phyloP scores from a whole-genome alignment of 257 asterid species.

The Hygrophila difformis region DNA sequence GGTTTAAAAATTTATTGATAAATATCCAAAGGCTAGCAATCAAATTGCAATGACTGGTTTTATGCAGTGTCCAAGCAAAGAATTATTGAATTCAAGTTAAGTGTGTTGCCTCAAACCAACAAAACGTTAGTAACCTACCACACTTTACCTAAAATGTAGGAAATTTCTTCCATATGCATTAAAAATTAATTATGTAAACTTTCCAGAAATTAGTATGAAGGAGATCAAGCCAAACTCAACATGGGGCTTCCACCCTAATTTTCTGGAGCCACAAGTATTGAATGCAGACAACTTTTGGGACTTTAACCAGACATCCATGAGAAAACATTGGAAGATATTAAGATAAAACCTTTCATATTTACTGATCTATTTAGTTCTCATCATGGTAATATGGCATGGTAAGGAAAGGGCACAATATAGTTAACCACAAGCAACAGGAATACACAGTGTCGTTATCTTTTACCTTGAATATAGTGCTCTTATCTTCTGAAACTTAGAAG shows the following conservation, averaged over 20 bases:
- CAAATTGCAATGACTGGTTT: too few species aligned
- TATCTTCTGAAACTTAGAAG: constrained; percentile 52
- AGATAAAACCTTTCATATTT: not conserved
- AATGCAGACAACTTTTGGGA: not conserved
- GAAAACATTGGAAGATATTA: not conserved
- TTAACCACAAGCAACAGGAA: not conserved
- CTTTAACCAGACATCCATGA: not conserved
- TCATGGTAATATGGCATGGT: not conserved
- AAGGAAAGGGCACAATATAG: not conserved
- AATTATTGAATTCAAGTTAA: not conserved
- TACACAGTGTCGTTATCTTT: constrained; percentile 6
- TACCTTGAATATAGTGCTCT: constrained; percentile 52
- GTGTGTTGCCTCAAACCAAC: not conserved
- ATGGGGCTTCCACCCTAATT: too few species aligned
- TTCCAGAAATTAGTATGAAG: not conserved
- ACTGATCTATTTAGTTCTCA: too few species aligned
- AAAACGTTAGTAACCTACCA: constrained; percentile 4
- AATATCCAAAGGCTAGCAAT: too few species aligned
- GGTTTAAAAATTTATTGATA: too few species aligned
- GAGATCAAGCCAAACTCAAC: not conserved
- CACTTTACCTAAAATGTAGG: not conserved
- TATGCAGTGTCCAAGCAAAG: not conserved
- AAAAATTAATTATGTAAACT: not conserved
- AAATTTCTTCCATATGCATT: not conserved
- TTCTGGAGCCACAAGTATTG: not conserved